Base-by-base conservation (phyloP, 495 filamentous ascomycete genomes). In the Penicillium atrosanguineum region DNA sequence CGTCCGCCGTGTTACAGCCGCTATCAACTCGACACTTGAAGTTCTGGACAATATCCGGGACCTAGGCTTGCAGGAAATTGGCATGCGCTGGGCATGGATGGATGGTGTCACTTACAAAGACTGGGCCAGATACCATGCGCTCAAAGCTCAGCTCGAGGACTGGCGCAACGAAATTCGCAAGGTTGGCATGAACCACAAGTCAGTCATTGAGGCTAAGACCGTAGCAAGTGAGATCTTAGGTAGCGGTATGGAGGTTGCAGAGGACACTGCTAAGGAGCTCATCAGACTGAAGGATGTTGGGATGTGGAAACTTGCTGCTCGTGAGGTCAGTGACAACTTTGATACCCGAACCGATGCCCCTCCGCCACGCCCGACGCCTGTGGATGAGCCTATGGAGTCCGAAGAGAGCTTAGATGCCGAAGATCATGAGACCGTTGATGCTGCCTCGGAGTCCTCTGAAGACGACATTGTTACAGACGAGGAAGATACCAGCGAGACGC, bases 51-150 rank as follows among this genome's bases (percentile, higher is more conserved):
- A 82, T 47, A 91, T 96, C 50, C 83, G 89, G 19, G 91, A 97
- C 57, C 77, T 96, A 7, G 91, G 91, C 2, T 78, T 99, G 7
- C 91, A 96, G 63, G 93, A 96, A 63, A 89, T 99, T 48, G 95
- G 95, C 38, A 92, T 95, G 83, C 89, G 94, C 53, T 99, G 95
- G 92, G 91, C 92, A 1, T 95, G 89, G 87, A 95, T 90, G 80
- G 93, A 97, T 47, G 87, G 87, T 36, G 83, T 99, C 53, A 92
- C 91, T 6, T 96, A 97, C 77, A 92, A 94, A 61, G 91, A 97
- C 65, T 99, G 95, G 95, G 82, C 83, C 25, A 89, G 88, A 61
- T 97, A 96, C 64, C 88, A 96, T 62, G 78, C 86, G 23, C 76
- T 97, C 52, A 95, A 89, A 73, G 82, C 82, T 40, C 84, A 88